A percentile compares a stretch with the other conserved stretches of the same genome.
These are phyloP conservation scores for Xerocomellus intermedius DNA, from an alignment of 768 basidiomycete genomes.

Conservation along the genomic window DNA sequence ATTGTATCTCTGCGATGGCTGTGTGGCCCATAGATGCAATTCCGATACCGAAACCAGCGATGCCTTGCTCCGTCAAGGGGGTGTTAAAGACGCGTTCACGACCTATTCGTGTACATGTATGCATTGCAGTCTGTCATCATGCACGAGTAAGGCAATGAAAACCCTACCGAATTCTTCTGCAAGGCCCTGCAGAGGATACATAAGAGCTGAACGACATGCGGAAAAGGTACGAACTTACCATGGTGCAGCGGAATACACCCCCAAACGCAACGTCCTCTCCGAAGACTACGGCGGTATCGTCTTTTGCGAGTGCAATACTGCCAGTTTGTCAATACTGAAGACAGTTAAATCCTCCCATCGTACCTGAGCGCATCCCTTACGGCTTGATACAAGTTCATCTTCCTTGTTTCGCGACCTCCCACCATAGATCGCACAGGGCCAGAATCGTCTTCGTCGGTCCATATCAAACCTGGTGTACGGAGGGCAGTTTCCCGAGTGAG, in stretches of 20 bases:
- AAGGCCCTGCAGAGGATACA: slow-evolving; percentile 55
- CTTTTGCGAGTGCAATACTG: slow-evolving; percentile 80
- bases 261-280: slow-evolving; percentile 93
- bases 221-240: slow-evolving; percentile 49
- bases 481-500: slow-evolving; percentile 68
- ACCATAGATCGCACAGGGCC: slow-evolving; percentile 45
- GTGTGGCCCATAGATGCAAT: slow-evolving; percentile 91
- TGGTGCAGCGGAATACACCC: slow-evolving; percentile 91
- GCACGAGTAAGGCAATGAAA: neutral
- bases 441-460: slow-evolving; percentile 58
- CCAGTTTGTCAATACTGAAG: slow-evolving; percentile 7
- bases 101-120: slow-evolving; percentile 42
- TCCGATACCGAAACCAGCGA: slow-evolving; percentile 93
- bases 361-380: slow-evolving; percentile 88
- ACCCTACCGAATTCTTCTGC: slow-evolving; percentile 86
- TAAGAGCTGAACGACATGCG: neutral
- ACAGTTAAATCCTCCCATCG: slow-evolving; percentile 4
- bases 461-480: slow-evolving; percentile 69
- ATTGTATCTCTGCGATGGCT: slow-evolving; percentile 92
- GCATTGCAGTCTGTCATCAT: neutral
- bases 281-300: slow-evolving; percentile 86
- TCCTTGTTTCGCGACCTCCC: slow-evolving; percentile 82
- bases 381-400: slow-evolving; percentile 96
- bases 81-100: slow-evolving; percentile 95
- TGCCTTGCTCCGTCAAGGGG: slow-evolving; percentile 89